Evolutionary conservation across 1,284 basidiomycete species (phyloP), one percentile per base, ranked within the genome.

Genomic region (Marasmius sp.): DNA sequence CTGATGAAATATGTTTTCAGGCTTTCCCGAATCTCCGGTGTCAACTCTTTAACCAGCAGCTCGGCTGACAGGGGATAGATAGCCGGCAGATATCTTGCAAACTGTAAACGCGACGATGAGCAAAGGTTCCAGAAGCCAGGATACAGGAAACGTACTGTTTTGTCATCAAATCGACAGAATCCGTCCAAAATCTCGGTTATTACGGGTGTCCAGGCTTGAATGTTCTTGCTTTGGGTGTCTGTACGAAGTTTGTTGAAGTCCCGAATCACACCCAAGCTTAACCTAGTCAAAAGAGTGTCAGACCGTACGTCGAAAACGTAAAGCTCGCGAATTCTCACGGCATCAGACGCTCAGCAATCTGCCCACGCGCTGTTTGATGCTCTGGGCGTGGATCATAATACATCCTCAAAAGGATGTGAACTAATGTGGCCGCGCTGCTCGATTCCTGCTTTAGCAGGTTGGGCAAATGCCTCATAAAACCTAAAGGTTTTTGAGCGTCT

Each of bases 391-490:
- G 79, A 76, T 99, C 97, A 61, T 89, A 90, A 74, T 99, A 98
- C 95, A 99, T 97, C 48, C 91, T 85, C 53, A 97, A 78, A 48
- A 99, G 80, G 3, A 98, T 88, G 69, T 95, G 94, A 53, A 99
- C 95, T 48, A 99, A 82, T 0, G 96, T 99, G 5, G 97, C 88
- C 37, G 97, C 98, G 69, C 95, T 96, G 62, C 92, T 95, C 34
- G 96, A 98, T 77, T 99, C 98, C 72, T 99, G 97, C 77, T 99
- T 98, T 63, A 99, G 81, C 53, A 99, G 83, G 76, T 99, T 99
- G 0, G 97, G 97, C 41, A 99, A 79, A 74, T 99, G 98, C 74
- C 98, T 98, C 97, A 99, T 99, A 79, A 99, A 99, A 1, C 97
- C 95, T 96, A 58, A 20, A 14, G 20, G 33, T 20, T 45, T 12